phyloP scores from a whole-genome alignment of 2,329 filamentous ascomycete genomes.

The Aspergillus fructus region DNA sequence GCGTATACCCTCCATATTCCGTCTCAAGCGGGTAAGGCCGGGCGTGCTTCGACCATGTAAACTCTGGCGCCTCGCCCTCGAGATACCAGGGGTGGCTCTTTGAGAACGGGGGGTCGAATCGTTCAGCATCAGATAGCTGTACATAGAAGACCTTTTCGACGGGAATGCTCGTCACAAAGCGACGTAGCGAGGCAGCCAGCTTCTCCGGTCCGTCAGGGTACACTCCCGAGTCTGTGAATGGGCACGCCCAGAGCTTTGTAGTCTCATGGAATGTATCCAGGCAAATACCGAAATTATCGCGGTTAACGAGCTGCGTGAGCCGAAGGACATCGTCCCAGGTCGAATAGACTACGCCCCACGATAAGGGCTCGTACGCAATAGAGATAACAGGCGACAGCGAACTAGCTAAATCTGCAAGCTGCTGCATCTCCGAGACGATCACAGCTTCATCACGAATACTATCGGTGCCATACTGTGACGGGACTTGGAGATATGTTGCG shows the following conservation, averaged over 20 bases:
- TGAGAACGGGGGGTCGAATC: conserved; percentile 32
- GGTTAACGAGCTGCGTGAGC: conserved; percentile 26
- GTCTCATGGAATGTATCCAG: conserved; percentile 38
- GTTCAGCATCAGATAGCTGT: conserved; percentile 38
- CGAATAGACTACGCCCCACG: conserved; percentile 32
- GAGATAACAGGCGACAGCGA: conserved; percentile 21
- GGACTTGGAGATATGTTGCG: conserved; percentile 33
- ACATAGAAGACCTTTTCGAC: conserved; percentile 36
- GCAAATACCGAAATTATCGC: conserved; percentile 39
- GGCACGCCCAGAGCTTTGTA: conserved; percentile 34
- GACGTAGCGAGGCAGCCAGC: conserved; percentile 24
- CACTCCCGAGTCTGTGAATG: conserved; percentile 23
- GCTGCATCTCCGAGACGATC: conserved; percentile 30
- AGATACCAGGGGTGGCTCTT: conserved; percentile 29
- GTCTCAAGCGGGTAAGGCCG: conserved; percentile 33
- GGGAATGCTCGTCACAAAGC: conserved; percentile 20
- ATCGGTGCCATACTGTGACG: conserved; percentile 26
- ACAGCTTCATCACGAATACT: conserved; percentile 26
- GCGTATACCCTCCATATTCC: conserved; percentile 26
- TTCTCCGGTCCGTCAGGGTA: conserved; percentile 20
- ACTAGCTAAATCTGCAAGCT: conserved; percentile 28
- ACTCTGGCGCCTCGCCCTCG: conserved; percentile 27
- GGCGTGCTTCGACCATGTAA: conserved; percentile 31
- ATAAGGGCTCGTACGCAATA: conserved; percentile 37
- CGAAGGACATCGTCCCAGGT: conserved; percentile 35